Percentiles rank a stretch among this genome's conserved stretches.
Conservation (phyloP, 2,329 filamentous ascomycete genomes). For the Calonectria naviculata region DNA sequence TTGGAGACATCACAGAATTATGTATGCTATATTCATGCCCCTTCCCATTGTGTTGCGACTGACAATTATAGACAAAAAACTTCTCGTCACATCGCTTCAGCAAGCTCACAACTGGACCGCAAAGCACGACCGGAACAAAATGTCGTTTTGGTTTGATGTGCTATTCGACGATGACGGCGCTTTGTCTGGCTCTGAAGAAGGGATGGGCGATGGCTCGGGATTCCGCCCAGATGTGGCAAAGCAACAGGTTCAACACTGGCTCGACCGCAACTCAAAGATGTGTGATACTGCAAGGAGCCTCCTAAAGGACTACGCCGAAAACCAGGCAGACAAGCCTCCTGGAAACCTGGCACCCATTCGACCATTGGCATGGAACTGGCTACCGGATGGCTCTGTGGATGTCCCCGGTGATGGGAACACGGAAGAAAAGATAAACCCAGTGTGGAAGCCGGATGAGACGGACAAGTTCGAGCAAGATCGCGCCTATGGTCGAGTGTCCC, state of each 20-base stretch:
- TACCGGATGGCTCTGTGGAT: slow-evolving; percentile 52
- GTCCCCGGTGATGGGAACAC: slow-evolving; percentile 47
- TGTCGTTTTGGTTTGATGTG: slow-evolving; percentile 76
- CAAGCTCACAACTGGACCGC: slow-evolving; percentile 78
- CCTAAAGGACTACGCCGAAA: slow-evolving; percentile 65
- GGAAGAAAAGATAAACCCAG: slow-evolving; percentile 57
- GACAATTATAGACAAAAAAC: slow-evolving; percentile 67
- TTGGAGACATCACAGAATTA: slow-evolving; percentile 73
- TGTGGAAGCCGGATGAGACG: slow-evolving; percentile 62
- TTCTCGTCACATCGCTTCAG: slow-evolving; percentile 73
- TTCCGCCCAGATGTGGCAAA: slow-evolving; percentile 69
- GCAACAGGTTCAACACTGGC: slow-evolving; percentile 71
- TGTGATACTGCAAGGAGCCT: slow-evolving; percentile 66
- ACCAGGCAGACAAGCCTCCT: slow-evolving; percentile 59
- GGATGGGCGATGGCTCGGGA: slow-evolving; percentile 61
- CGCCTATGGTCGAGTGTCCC: slow-evolving; percentile 69
- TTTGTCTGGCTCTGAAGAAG: slow-evolving; percentile 61
- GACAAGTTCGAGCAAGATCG: slow-evolving; percentile 70
- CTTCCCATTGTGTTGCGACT: background rate
- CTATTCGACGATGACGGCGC: slow-evolving; percentile 69
- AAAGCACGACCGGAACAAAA: slow-evolving; percentile 76
- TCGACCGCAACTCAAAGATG: slow-evolving; percentile 69
- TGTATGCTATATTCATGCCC: slow-evolving; percentile 57
- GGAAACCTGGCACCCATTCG: slow-evolving; percentile 62
- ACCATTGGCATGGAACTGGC: slow-evolving; percentile 67